These are phyloP conservation scores for Gloeopeniophorella convolvens DNA, from an alignment of 768 basidiomycete species.

Conservation along the genomic window DNA sequence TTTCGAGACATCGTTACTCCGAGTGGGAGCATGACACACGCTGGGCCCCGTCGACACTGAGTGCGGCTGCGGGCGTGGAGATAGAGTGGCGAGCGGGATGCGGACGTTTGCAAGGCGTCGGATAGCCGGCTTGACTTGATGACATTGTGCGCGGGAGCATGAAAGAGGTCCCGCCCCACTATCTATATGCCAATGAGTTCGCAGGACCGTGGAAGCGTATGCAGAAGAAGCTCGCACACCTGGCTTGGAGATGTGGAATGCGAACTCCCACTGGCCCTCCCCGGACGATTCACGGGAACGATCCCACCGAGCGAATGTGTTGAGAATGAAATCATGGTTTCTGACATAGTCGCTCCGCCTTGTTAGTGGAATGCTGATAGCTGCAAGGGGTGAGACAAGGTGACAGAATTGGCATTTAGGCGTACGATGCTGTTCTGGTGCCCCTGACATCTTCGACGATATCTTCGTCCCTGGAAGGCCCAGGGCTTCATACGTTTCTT, in stretches of 20 bases:
- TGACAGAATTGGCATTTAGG: slow-evolving; percentile 20
- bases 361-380: slow-evolving; percentile 6
- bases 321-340: slow-evolving; percentile 1
- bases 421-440: slow-evolving; percentile 31
- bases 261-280: slow-evolving; percentile 20
- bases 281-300: slow-evolving; percentile 14
- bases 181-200: neutral
- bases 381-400: neutral
- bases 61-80: slow-evolving; percentile 24
- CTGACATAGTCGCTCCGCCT: slow-evolving; percentile 11
- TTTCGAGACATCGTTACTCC: neutral
- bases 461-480: slow-evolving; percentile 52
- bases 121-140: slow-evolving; percentile 24
- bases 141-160: neutral
- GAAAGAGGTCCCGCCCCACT: slow-evolving; percentile 1
- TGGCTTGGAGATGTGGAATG: slow-evolving; percentile 9
- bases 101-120: slow-evolving; percentile 30
- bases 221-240: neutral
- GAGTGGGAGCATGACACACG: neutral
- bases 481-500: slow-evolving; percentile 52
- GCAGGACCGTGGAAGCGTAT: slow-evolving; percentile 1
- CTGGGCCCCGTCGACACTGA: slow-evolving; percentile 9
- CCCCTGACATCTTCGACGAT: slow-evolving; percentile 41
- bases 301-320: slow-evolving; percentile 13
- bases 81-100: slow-evolving; percentile 35